phyloP scores from a whole-genome alignment of 129 eudicot species.

The Mikania micrantha region DNA sequence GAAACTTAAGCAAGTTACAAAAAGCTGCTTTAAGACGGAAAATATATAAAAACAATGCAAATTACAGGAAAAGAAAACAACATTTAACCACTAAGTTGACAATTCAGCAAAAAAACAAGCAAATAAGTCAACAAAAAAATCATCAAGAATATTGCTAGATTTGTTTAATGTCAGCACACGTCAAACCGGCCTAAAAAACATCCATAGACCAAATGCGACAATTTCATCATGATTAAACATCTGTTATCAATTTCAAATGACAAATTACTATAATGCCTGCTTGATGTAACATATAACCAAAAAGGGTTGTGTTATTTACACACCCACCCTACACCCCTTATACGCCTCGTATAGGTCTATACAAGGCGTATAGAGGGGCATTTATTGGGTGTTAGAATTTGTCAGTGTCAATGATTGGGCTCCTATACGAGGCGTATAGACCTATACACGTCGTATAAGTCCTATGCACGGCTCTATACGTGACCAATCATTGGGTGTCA shows the following conservation, averaged over 20 bases:
- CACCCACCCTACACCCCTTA: too few relatives aligned
- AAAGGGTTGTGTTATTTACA: too few relatives aligned
- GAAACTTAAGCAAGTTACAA: constrained; percentile 3
- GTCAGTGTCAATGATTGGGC: too few relatives aligned
- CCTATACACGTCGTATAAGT: too few relatives aligned
- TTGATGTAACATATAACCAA: constrained; percentile 13
- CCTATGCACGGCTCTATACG: too few relatives aligned
- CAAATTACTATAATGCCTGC: constrained; percentile 13
- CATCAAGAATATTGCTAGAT: constrained; percentile 22
- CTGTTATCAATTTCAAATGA: not conserved
- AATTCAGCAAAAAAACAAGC: constrained; percentile 23
- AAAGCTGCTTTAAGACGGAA: constrained; percentile 2
- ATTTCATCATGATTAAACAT: constrained; percentile 6
- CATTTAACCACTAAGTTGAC: constrained; percentile 26
- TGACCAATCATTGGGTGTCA: too few relatives aligned
- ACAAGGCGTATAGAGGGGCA: too few relatives aligned
- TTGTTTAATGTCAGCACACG: constrained; percentile 13
- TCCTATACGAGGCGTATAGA: too few relatives aligned
- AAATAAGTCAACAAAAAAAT: constrained; percentile 13
- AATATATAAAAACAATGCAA: not conserved
- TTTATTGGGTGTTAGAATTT: too few relatives aligned
- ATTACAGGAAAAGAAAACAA: constrained; percentile 10
- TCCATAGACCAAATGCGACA: not conserved
- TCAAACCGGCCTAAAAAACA: constrained; percentile 3
- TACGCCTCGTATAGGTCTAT: too few relatives aligned